Evolutionary conservation across 108 stramenopile species (phyloP).

Genomic region (Cyclotella cryptica): DNA sequence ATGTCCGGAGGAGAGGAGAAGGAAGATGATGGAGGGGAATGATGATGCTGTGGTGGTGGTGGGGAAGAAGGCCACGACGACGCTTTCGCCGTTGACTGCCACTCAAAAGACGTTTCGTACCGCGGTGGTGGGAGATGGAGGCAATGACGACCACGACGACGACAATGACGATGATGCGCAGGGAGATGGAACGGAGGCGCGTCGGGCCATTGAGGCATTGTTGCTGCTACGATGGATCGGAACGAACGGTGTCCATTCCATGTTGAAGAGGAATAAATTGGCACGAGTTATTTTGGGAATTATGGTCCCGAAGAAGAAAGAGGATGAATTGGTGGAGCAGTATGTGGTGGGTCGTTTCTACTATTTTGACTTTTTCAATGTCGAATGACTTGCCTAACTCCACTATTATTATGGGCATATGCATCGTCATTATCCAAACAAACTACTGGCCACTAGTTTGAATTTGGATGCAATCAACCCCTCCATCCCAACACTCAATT

Average conservation of each 20-base stretch:
- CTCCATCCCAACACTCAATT: slow-evolving; percentile 3
- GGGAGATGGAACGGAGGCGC: background rate
- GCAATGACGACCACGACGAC: background rate
- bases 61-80: background rate
- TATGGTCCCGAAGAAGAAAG: slow-evolving; percentile 23
- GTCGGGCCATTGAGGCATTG: slow-evolving; percentile 32
- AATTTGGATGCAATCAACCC: slow-evolving; percentile 23
- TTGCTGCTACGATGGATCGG: slow-evolving; percentile 40
- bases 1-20: too few species aligned
- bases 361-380: slow-evolving; percentile 2
- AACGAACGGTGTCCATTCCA: slow-evolving; percentile 6
- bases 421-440: background rate
- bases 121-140: background rate
- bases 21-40: too few species aligned
- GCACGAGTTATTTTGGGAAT: slow-evolving; percentile 38
- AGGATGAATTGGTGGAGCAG: slow-evolving; percentile 35
- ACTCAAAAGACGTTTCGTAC: slow-evolving; percentile 8
- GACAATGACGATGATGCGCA: background rate
- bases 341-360: slow-evolving; percentile 30
- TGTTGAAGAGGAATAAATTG: slow-evolving; percentile 32
- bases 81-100: slow-evolving; percentile 13
- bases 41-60: too few species aligned
- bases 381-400: too few species aligned
- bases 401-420: too few species aligned
- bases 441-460: slow-evolving; percentile 8